Conservation (phyloP, 192 early-diverging fungal genomes). For the Borealophlyctis nickersoniae region DNA sequence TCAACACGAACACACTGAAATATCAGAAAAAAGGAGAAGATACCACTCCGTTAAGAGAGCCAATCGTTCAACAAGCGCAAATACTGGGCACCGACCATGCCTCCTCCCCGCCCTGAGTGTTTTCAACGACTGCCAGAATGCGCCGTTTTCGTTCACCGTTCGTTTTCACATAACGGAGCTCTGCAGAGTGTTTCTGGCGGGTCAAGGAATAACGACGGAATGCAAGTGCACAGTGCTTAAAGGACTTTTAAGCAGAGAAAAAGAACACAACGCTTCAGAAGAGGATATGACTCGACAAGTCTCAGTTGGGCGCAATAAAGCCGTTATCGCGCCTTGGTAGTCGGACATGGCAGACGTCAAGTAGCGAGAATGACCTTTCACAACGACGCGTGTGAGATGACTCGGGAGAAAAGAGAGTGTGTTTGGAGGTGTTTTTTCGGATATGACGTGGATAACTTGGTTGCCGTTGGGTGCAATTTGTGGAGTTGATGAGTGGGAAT, state of each 20-base stretch:
- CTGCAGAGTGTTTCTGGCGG: constrained; percentile 2
- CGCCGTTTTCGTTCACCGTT: constrained; percentile 22
- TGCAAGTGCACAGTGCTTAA: background rate
- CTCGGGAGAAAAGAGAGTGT: too few relatives aligned
- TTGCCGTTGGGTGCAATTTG: too few relatives aligned
- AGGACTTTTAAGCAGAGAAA: background rate
- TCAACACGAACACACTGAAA: constrained; percentile 23
- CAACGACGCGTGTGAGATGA: too few relatives aligned
- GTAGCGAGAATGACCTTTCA: too few relatives aligned
- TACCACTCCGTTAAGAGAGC: too few relatives aligned
- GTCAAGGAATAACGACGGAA: background rate
- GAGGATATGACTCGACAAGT: constrained; percentile 14
- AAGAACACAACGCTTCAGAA: background rate
- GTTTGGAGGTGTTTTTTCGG: too few relatives aligned
- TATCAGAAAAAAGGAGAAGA: background rate
- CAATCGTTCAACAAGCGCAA: too few relatives aligned
- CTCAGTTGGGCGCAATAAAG: constrained; percentile 24
- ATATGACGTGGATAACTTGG: too few relatives aligned
- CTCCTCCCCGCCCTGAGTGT: constrained; percentile 26
- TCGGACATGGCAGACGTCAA: too few relatives aligned
- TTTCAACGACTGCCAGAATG: constrained; percentile 16
- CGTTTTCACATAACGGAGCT: constrained; percentile 21
- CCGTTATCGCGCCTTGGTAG: constrained; percentile 13
- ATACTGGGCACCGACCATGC: constrained; percentile 27
- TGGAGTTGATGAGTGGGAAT: too few relatives aligned